Evolutionary conservation across 176 grass and related monocot genomes (phyloP).

Genomic region (Saccharum spontaneum): DNA sequence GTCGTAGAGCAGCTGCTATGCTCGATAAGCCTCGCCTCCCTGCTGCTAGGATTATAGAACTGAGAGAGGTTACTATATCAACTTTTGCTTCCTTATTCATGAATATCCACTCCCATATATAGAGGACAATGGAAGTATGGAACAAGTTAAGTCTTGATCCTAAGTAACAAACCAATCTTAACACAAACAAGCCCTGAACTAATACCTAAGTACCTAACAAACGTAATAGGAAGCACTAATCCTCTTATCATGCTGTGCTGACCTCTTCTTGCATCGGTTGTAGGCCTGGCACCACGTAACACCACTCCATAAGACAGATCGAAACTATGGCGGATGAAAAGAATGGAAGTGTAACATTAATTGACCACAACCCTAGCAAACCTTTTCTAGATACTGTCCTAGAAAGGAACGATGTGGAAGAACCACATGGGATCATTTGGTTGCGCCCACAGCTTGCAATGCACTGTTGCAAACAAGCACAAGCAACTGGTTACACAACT

Average conservation of each 20-base stretch:
- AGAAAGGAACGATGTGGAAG: not conserved
- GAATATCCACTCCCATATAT: not conserved
- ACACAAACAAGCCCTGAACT: not conserved
- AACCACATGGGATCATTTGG: not conserved
- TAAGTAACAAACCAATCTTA: not conserved
- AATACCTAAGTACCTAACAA: not conserved
- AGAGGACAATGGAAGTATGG: not conserved
- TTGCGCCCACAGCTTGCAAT: not conserved
- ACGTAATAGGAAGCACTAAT: not conserved
- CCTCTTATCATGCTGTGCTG: not conserved
- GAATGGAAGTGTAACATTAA: not conserved
- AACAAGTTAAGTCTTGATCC: not conserved
- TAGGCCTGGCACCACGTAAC: not conserved
- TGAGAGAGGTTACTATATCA: not conserved
- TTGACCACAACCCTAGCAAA: not conserved
- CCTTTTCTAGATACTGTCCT: not conserved
- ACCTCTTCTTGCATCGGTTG: not conserved
- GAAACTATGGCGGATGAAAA: not conserved
- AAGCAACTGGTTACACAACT: constrained; percentile 1
- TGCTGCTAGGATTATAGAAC: not conserved
- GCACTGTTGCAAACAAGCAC: not conserved
- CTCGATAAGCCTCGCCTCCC: not conserved
- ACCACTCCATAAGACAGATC: not conserved
- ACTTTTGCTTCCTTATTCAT: not conserved
- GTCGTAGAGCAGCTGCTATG: not conserved